A percentile compares a stretch with the other conserved stretches of the same genome.
phyloP scores from a whole-genome alignment of 2,329 filamentous ascomycete species.

The Aspergillus aculeatus region DNA sequence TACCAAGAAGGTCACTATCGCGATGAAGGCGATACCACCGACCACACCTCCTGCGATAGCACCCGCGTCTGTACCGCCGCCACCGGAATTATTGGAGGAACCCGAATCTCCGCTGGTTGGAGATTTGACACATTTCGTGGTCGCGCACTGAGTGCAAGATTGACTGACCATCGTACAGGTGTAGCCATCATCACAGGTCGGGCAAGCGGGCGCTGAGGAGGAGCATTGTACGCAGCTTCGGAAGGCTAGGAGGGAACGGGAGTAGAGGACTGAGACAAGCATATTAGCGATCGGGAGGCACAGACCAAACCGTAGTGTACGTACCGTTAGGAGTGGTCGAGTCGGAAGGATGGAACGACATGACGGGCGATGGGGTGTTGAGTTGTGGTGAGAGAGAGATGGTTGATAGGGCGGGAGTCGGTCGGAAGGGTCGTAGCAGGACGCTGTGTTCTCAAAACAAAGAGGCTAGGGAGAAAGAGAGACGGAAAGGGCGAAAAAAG shows the following conservation, averaged over 20 bases:
- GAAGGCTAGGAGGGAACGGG: slow-evolving; percentile 26
- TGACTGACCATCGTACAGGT: slow-evolving; percentile 60
- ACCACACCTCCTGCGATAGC: slow-evolving; percentile 91
- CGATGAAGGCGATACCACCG: slow-evolving; percentile 75
- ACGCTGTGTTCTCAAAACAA: slow-evolving; percentile 3
- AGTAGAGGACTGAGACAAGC: slow-evolving; percentile 16
- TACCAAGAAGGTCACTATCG: slow-evolving; percentile 72
- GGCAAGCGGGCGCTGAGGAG: slow-evolving; percentile 55
- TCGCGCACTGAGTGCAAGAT: slow-evolving; percentile 61
- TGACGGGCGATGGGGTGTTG: slow-evolving; percentile 22
- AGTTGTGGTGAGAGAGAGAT: not conserved
- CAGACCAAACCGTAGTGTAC: not conserved
- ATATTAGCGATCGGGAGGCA: not conserved
- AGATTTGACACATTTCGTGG: slow-evolving; percentile 54
- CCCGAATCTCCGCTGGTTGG: slow-evolving; percentile 33
- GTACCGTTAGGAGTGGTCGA: slow-evolving; percentile 24
- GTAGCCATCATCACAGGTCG: slow-evolving; percentile 55
- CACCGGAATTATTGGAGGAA: slow-evolving; percentile 15
- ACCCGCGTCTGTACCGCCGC: slow-evolving; percentile 65
- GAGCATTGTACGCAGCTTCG: slow-evolving; percentile 58
- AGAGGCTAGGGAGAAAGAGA: not conserved
- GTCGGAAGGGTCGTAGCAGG: slow-evolving; percentile 9
- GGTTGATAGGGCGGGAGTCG: not conserved
- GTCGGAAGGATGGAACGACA: slow-evolving; percentile 27
- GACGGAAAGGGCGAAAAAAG: slow-evolving; percentile 12